Conservation (phyloP, 768 basidiomycete genomes). For the Mycena galopus region DNA sequence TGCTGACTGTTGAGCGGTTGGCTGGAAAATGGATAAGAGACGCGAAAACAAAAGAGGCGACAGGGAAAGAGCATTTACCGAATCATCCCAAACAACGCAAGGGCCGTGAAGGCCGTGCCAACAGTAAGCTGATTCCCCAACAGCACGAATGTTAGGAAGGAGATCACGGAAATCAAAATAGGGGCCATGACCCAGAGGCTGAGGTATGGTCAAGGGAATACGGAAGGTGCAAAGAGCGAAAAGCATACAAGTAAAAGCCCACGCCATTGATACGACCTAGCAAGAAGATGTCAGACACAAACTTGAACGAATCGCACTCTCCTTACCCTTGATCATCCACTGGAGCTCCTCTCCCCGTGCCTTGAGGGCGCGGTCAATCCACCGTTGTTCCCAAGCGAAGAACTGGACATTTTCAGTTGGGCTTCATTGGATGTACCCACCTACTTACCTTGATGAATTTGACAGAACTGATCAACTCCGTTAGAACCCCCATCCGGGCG, state of each 20-base stretch:
- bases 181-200: conserved; percentile 78
- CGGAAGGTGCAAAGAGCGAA: not conserved
- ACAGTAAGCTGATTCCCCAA: conserved; percentile 83
- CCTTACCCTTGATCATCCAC: conserved; percentile 70
- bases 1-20: conserved; percentile 33
- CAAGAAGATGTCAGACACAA: not conserved
- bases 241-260: conserved; percentile 57
- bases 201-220: not conserved
- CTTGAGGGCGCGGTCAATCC: conserved; percentile 28
- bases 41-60: not conserved
- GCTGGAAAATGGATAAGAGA: conserved; percentile 11
- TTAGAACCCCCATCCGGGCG: conserved; percentile 83
- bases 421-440: not conserved
- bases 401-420: conserved; percentile 43
- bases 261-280: conserved; percentile 79
- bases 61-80: conserved; percentile 53
- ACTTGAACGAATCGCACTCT: not conserved
- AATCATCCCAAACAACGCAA: conserved; percentile 90
- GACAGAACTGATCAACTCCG: conserved; percentile 82
- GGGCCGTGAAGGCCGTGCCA: conserved; percentile 88
- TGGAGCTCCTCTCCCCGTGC: conserved; percentile 28
- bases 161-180: conserved; percentile 84
- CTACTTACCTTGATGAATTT: conserved; percentile 52
- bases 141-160: conserved; percentile 83
- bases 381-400: conserved; percentile 35